Base-by-base conservation (phyloP, 176 grass and related monocot species). In the Hyparrhenia diplandra region DNA sequence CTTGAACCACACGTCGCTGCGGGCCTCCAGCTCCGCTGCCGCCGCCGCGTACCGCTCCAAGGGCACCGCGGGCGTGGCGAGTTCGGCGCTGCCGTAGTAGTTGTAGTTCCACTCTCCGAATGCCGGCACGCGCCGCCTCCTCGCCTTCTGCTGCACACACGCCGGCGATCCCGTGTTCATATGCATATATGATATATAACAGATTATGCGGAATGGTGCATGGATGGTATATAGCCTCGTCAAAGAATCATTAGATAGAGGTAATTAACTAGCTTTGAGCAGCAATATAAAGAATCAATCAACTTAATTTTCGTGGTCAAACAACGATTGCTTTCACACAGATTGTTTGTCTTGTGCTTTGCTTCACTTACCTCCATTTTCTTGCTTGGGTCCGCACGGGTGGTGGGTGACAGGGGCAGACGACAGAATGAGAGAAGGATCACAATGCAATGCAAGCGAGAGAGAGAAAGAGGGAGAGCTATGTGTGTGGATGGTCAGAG, bases 81-180 rank as follows among this genome's bases (percentile, higher is more conserved):
- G 36, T 21, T 32, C 47, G 54, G 8, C 9, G 21, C 21, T 57
- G 47, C 31, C 39, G 80, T 83, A 63, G 68, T 74, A 47, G 80
- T 66, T 74, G 80, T 88, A 84, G 86, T 88, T 88, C 80, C 86
- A 88, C 75, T 74, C 75, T 17, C 86, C 86, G 68, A 88, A 88
- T 18, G 86, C 75, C 61, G 86, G 81, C 37, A 88, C 81, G 36
- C 82, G 86, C 28, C 67, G 18, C 75, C 86, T 16, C 75, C 75
- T 83, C 24, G 27, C 55, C 42, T 55, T 31, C 2, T 43, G 67
- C 69, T 12, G 69, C 42, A 47, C 3, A 14, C 46, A 6, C 46
- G 46, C 14, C 46, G 46, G 46, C 46, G 46, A 46, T 14, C 2
- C 3, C 42, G 42, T 45, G n/a, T n/a, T 45, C 42, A 45, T 37